Base-by-base conservation (phyloP, 208 protist genomes). In the Acanthamoeba quina region DNA sequence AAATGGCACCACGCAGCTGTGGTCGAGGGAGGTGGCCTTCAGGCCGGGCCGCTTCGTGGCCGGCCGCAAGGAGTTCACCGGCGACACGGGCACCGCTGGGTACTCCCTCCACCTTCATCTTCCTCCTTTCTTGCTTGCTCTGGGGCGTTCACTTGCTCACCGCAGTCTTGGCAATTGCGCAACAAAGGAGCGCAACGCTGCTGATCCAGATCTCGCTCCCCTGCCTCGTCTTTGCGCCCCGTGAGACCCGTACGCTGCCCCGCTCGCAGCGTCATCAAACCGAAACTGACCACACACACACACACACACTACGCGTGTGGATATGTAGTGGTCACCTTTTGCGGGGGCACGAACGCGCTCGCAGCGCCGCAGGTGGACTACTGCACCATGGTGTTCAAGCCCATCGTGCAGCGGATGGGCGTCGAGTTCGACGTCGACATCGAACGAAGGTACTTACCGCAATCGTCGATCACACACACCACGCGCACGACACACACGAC, bases 291-390 rank as follows among this genome's bases (percentile, higher is more conserved):
- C 11, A 26, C 58, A 4, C 21, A 10, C 58, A 24, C 37, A 47
- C 41, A 47, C 41, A 58, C 54, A 3, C 15, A 10, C 1, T 3
- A 21, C 19, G 54, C 6, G 54, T 58, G 24, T 66, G 60, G 26
- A 21, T 66, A 13, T 2, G 6, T 66, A 78, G 72, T 52, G 66
- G 47, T 96, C 54, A 62, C 31, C 24, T 49, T 95, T 1, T 44
- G 68, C 15, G 95, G 95, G 34, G 95, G 94, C 0, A 96, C 95
- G 5, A 96, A 96, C 64, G 95, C 80, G 26, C 56, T 85, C 41
- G 80, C 92, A 5, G 47, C 95, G 7, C 95, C 96, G n/a, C 62
- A 90, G 24, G 66, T 86, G 6, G 96, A 96, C 60, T 96, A 96
- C 62, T 56, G 82, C 1, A 11, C 54, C 13, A 9, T 95, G 31